phyloP scores from a whole-genome alignment of 202 grass and related monocot species.

The Dendrocalamus latiflorus region DNA sequence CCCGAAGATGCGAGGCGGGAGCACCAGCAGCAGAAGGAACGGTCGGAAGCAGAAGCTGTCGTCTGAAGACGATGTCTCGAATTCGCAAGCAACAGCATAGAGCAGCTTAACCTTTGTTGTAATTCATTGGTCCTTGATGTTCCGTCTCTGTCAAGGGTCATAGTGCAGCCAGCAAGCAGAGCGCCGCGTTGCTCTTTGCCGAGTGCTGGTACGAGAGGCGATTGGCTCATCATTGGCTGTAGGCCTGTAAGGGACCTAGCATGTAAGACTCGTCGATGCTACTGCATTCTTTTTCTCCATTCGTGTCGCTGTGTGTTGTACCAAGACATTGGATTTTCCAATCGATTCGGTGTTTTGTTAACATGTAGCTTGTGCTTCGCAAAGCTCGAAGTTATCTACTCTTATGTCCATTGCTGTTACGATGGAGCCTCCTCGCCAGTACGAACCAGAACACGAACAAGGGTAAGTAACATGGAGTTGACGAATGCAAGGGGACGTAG shows the following conservation, averaged over 20 bases:
- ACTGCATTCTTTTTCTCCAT: background rate
- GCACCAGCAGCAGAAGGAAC: constrained; percentile 34
- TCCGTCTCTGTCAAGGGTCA: background rate
- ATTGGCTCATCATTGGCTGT: background rate
- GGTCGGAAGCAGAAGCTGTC: constrained; percentile 63
- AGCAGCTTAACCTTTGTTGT: background rate
- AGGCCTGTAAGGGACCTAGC: constrained; percentile 3
- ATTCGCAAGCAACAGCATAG: constrained; percentile 11
- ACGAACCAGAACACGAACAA: background rate
- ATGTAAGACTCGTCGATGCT: constrained; percentile 13
- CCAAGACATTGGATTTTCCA: background rate
- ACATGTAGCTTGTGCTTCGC: background rate
- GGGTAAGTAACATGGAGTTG: too few species aligned
- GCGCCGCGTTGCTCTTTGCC: background rate
- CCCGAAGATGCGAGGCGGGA: constrained; percentile 14
- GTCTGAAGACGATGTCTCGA: constrained; percentile 41
- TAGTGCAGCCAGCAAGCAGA: background rate
- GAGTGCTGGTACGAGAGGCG: constrained; percentile 2
- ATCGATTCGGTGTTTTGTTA: constrained; percentile 3
- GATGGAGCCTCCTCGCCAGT: background rate
- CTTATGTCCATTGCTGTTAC: background rate
- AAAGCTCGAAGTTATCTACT: background rate
- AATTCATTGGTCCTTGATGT: background rate
- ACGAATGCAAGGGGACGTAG: constrained; percentile 41
- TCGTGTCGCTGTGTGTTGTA: background rate